Conservation (phyloP, 2,329 filamentous ascomycete species). For the Drechslerella coelobrocha region DNA sequence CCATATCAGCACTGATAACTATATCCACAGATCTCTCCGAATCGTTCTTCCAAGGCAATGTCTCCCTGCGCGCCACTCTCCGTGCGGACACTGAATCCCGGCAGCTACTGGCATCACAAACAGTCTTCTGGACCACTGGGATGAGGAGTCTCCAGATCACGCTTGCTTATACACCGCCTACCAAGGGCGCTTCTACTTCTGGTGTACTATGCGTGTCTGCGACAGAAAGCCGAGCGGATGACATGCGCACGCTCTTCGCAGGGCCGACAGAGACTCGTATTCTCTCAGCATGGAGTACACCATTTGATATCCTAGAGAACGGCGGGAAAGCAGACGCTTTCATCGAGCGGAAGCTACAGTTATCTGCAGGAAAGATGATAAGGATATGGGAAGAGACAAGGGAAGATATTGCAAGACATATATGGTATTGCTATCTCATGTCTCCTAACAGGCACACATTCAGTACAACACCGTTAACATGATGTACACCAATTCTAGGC, state of each 20-base stretch:
- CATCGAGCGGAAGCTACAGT: conserved; percentile 65
- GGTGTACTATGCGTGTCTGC: conserved; percentile 51
- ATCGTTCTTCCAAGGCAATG: conserved; percentile 60
- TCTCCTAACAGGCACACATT: conserved; percentile 59
- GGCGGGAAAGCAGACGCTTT: conserved; percentile 61
- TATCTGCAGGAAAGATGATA: conserved; percentile 59
- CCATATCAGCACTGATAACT: conserved; percentile 65
- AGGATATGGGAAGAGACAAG: conserved; percentile 73
- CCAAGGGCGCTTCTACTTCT: conserved; percentile 9
- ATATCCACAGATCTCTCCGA: conserved; percentile 75
- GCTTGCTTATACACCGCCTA: conserved; percentile 25
- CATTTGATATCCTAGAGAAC: conserved; percentile 41
- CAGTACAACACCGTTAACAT: conserved; percentile 6
- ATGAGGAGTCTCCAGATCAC: conserved; percentile 53
- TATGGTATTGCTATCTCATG: conserved; percentile 65
- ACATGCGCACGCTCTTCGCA: conserved; percentile 45
- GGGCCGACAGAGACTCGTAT: conserved; percentile 29
- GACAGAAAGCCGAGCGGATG: conserved; percentile 47
- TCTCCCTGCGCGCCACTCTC: conserved; percentile 47
- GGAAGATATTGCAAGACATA: conserved; percentile 74
- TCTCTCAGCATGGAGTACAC: conserved; percentile 52
- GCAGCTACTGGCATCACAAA: conserved; percentile 38
- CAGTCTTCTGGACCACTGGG: conserved; percentile 51
- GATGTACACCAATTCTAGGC: conserved; percentile 56
- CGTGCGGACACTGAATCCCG: conserved; percentile 21